Percentiles rank a stretch among this genome's conserved stretches.
Conservation (phyloP, 2,329 filamentous ascomycete genomes). For the Myriosclerotinia curreyana region DNA sequence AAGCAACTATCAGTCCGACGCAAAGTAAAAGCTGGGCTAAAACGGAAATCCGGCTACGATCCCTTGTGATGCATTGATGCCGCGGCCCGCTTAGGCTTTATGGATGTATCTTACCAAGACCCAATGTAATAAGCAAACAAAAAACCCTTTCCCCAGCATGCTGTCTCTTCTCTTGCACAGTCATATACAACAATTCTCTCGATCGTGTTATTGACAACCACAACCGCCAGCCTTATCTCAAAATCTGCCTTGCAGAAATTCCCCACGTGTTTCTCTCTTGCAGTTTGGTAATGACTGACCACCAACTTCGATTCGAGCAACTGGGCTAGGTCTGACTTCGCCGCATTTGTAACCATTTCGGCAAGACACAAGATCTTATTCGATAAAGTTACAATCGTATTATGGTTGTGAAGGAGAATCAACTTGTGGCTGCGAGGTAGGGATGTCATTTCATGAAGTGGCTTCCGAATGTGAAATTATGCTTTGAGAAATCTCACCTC, state of each 20-base stretch:
- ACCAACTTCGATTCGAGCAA: too few relatives aligned
- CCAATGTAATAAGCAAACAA: too few relatives aligned
- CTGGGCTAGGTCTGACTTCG: background rate
- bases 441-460: background rate
- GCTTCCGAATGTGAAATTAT: conserved; percentile 11
- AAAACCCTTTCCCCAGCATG: background rate
- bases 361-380: background rate
- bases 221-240: background rate
- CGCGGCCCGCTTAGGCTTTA: too few relatives aligned
- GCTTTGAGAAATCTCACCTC: conserved; percentile 4
- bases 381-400: background rate
- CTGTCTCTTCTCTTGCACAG: background rate
- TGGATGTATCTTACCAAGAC: too few relatives aligned
- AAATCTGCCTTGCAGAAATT: conserved; percentile 1
- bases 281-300: background rate
- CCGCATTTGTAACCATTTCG: background rate
- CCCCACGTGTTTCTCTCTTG: background rate
- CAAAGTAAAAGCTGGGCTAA: too few relatives aligned
- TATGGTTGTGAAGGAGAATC: background rate
- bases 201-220: background rate
- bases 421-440: background rate
- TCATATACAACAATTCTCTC: background rate
- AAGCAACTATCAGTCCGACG: too few relatives aligned
- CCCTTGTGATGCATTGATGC: too few relatives aligned
- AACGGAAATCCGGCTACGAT: too few relatives aligned